Base-by-base conservation (phyloP, 768 basidiomycete genomes). In the Tremella fuciformis region DNA sequence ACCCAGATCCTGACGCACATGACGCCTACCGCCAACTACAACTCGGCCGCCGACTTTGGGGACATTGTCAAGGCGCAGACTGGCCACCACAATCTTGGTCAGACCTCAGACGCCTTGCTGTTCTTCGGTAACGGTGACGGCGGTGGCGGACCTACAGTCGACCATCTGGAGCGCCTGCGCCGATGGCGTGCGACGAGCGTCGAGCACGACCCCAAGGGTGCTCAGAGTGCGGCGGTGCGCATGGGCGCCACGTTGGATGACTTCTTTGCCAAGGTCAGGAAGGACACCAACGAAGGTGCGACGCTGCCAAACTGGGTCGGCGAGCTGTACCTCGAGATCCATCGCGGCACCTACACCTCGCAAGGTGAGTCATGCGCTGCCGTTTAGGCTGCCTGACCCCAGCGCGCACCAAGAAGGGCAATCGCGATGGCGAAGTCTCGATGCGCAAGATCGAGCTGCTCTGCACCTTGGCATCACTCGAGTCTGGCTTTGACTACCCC, bases 41-140 rank as follows among this genome's bases (percentile, higher is more conserved):
- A 87, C 11, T 41, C 38, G 57, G 50, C 52, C 56, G 70, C 65
- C 87, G 25, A 88, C 83, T 90, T 16, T 85, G 84, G 8, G 92
- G 98, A 58, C 18, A 83, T 97, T 24, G 84, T 85, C 70, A 97
- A 97, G 41, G 48, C 40, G 34, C 47, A 53, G 21, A 50, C 40
- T 8, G 37, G 49, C 22, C 50, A 62, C 16, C 55, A 62, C 83
- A 78, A 78, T 53, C 74, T 77, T n/a, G 78, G 78, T 39, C 74
- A 76, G 18, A 70, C 74, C 0, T 46, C 91, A 87, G 65, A 84
- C 8, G 83, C 89, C 0, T 81, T 96, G n/a, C 83, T 92, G 1
- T 89, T 94, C 0, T 99, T 96, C 64, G 96, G 96, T 11, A 96
- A 97, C 71, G 94, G 96, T 8, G 94, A 99, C 70, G 94, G 94